Evolutionary conservation across 352 stramenopile genomes (phyloP).

Genomic region (Pseudoperonospora humuli): DNA sequence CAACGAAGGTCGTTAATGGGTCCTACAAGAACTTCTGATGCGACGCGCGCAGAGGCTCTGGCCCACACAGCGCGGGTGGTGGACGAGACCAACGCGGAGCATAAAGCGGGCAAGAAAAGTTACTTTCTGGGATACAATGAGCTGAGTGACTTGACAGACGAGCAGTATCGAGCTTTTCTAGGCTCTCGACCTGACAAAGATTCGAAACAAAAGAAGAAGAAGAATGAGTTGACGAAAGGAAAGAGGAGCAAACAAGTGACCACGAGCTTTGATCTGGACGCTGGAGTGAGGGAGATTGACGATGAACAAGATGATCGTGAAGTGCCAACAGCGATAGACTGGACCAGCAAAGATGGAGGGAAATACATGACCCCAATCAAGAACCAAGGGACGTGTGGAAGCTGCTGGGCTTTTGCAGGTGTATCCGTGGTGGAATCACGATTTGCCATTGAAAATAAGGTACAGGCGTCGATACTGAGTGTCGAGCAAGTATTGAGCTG

Average conservation of each 20-base stretch:
- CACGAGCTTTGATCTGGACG: not conserved
- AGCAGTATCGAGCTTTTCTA: constrained; percentile 59
- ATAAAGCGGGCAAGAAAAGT: constrained; percentile 27
- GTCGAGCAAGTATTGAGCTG: constrained; percentile 83
- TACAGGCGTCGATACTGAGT: constrained; percentile 55
- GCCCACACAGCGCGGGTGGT: constrained; percentile 33
- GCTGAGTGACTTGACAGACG: constrained; percentile 56
- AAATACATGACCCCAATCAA: constrained; percentile 88
- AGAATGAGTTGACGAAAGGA: constrained; percentile 7
- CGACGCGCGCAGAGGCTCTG: constrained; percentile 36
- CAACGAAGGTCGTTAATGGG: constrained; percentile 26
- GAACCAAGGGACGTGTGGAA: constrained; percentile 89
- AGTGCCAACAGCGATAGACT: constrained; percentile 54
- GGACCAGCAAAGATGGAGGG: constrained; percentile 54
- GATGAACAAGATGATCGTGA: constrained; percentile 9
- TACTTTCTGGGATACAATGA: constrained; percentile 61
- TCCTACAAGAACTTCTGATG: constrained; percentile 34
- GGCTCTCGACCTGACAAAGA: constrained; percentile 33
- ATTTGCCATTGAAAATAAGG: constrained; percentile 70
- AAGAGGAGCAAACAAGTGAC: constrained; percentile 5
- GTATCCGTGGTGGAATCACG: constrained; percentile 66
- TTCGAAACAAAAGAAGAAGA: constrained; percentile 6
- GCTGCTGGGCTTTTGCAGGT: constrained; percentile 88
- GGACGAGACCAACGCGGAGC: constrained; percentile 36
- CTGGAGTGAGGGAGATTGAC: constrained; percentile 3